Percentiles rank a stretch among this genome's conserved stretches.
Conservation (phyloP, 2,329 filamentous ascomycete genomes). For the Capronia americana region DNA sequence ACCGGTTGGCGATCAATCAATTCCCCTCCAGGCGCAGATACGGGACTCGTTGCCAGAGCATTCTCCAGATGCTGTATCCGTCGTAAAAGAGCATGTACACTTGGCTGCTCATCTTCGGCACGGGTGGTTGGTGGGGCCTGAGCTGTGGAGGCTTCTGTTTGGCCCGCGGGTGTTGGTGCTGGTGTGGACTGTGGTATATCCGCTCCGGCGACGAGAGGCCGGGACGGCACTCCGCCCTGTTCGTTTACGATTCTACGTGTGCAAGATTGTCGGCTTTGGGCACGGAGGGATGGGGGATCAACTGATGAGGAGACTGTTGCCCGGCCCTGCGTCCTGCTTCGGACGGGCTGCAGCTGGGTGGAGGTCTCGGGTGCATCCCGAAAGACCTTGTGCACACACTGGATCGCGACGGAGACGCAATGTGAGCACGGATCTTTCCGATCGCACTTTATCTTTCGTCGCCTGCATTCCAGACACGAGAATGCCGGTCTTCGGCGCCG, state of each 20-base stretch:
- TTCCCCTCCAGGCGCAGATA: not conserved
- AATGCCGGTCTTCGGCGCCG: too few relatives aligned
- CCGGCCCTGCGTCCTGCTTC: not conserved
- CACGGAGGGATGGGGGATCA: too few relatives aligned
- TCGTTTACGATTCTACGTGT: too few relatives aligned
- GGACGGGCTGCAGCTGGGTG: not conserved
- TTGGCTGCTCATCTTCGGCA: not conserved
- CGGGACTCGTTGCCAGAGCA: not conserved
- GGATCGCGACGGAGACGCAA: constrained; percentile 33
- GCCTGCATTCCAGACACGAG: constrained; percentile 39
- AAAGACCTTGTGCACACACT: constrained; percentile 32
- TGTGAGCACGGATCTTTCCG: constrained; percentile 40
- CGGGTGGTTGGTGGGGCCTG: not conserved
- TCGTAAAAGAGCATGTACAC: not conserved
- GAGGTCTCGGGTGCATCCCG: not conserved
- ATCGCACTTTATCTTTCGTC: constrained; percentile 45
- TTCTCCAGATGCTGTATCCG: not conserved
- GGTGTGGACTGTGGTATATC: not conserved
- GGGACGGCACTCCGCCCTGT: too few relatives aligned
- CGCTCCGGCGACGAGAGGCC: not conserved
- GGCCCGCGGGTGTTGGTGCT: not conserved
- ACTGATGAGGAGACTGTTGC: too few relatives aligned
- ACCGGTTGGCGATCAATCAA: constrained; percentile 3
- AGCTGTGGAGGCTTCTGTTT: constrained; percentile 7
- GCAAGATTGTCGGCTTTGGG: too few relatives aligned